phyloP scores from a whole-genome alignment of 1,284 basidiomycete species.

The Blastosporella zonata region DNA sequence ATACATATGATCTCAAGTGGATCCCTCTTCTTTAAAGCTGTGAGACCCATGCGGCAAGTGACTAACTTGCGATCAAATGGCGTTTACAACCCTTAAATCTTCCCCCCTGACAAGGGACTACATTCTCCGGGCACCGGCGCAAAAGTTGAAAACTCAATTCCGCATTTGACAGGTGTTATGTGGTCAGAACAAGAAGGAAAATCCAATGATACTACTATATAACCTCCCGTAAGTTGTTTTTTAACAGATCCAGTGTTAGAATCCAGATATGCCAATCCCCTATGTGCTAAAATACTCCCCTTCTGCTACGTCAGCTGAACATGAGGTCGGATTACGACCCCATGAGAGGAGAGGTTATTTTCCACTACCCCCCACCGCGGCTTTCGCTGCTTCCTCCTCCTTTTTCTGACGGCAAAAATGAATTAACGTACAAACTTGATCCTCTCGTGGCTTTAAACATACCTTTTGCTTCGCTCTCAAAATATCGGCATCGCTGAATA shows the following conservation, averaged over 20 bases:
- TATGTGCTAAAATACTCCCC: conserved; percentile 1
- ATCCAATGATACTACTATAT: conserved; percentile 4
- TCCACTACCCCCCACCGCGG: conserved; percentile 33
- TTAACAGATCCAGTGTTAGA: conserved; percentile 5
- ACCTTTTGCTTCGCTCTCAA: conserved; percentile 78
- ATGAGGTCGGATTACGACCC: conserved; percentile 7
- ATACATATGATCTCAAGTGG: conserved; percentile 6
- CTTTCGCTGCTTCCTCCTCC: conserved; percentile 45
- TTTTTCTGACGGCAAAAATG: conserved; percentile 47
- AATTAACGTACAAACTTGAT: conserved; percentile 18
- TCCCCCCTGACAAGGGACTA: conserved; percentile 9
- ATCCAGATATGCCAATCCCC: not conserved
- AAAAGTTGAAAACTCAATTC: not conserved
- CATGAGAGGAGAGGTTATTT: conserved; percentile 38
- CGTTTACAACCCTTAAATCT: no score
- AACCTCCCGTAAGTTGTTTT: no score
- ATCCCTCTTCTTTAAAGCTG: conserved; percentile 1
- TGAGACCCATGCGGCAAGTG: conserved; percentile 14
- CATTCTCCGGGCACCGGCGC: not conserved
- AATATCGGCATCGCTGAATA: conserved; percentile 65
- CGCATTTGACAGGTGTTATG: not conserved
- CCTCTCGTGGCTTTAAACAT: conserved; percentile 19
- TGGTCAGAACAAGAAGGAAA: not conserved
- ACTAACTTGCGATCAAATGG: no score
- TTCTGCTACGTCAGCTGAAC: conserved; percentile 2